Evolutionary conservation across 2,329 filamentous ascomycete species (phyloP).

Genomic region (Arthrobotrys entomopaga): DNA sequence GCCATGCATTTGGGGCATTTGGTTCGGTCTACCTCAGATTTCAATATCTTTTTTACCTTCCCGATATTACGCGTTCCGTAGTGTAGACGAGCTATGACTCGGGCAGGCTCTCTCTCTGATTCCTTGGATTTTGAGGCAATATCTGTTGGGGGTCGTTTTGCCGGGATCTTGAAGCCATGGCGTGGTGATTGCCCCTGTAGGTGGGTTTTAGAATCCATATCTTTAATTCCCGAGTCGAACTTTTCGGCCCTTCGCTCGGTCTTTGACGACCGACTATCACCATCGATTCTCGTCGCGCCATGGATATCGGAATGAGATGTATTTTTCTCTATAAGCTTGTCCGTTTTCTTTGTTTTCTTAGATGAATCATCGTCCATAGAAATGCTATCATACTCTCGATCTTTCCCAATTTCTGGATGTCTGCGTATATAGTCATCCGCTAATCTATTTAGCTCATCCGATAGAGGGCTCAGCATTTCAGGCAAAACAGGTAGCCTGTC

Average conservation of each 20-base stretch:
- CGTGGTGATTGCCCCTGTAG: constrained; percentile 37
- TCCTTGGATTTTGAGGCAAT: constrained; percentile 29
- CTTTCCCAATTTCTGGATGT: constrained; percentile 21
- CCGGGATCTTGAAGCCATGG: constrained; percentile 41
- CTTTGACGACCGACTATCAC: constrained; percentile 25
- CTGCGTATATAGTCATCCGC: constrained; percentile 47
- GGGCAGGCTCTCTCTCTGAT: constrained; percentile 8
- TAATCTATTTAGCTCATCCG: constrained; percentile 42
- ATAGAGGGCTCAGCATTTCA: constrained; percentile 46
- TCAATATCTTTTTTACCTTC: constrained; percentile 40
- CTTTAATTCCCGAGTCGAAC: constrained; percentile 15
- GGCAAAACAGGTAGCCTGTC: constrained; percentile 22
- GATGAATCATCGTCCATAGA: constrained; percentile 40
- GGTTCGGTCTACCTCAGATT: constrained; percentile 37
- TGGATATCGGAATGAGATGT: constrained; percentile 9
- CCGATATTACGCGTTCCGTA: constrained; percentile 38
- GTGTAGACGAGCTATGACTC: constrained; percentile 26
- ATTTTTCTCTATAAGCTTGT: constrained; percentile 20
- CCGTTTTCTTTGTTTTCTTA: constrained; percentile 12
- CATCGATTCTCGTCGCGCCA: constrained; percentile 8
- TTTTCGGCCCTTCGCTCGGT: constrained; percentile 25
- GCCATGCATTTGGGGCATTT: constrained; percentile 27
- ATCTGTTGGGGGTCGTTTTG: constrained; percentile 39
- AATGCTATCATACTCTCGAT: constrained; percentile 24
- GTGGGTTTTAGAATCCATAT: constrained; percentile 20